phyloP scores from a whole-genome alignment of 345 rosid species.

The Atalantia buxifolia region DNA sequence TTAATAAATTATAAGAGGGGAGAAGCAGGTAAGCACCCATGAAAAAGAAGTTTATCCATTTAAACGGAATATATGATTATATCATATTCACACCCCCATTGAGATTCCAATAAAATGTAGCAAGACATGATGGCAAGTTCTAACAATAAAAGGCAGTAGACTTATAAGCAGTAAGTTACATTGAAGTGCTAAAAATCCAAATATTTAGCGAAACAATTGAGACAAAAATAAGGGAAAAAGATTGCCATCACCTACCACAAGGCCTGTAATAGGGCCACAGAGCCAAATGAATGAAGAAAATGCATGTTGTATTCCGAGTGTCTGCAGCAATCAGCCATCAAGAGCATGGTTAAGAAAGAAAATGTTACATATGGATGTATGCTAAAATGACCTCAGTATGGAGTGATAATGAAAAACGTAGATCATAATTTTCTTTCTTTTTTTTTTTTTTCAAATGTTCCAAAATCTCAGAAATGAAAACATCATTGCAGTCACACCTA shows the following conservation, averaged over 20 bases:
- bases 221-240: not conserved
- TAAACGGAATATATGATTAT: not conserved
- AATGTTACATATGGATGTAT: not conserved
- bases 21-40: not conserved
- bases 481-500: not conserved
- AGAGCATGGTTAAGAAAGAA: constrained; percentile 18
- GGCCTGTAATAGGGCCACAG: constrained; percentile 96
- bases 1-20: not conserved
- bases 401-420: not conserved
- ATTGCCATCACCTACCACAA: constrained; percentile 69
- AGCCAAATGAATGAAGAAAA: constrained; percentile 99
- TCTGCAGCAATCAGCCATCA: constrained; percentile 58
- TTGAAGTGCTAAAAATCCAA: constrained; percentile 1
- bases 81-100: not conserved
- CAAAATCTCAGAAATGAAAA: not conserved
- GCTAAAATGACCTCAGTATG: not conserved
- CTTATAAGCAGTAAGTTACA: constrained; percentile 4
- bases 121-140: not conserved
- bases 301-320: constrained; percentile 88
- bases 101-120: not conserved
- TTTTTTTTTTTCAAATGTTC: not conserved
- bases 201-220: not conserved
- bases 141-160: not conserved
- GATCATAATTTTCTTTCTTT: not conserved
- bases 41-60: not conserved